These are phyloP conservation scores for Termitomyces sp. DNA, from an alignment of 1,284 basidiomycete species.

Conservation along the genomic window DNA sequence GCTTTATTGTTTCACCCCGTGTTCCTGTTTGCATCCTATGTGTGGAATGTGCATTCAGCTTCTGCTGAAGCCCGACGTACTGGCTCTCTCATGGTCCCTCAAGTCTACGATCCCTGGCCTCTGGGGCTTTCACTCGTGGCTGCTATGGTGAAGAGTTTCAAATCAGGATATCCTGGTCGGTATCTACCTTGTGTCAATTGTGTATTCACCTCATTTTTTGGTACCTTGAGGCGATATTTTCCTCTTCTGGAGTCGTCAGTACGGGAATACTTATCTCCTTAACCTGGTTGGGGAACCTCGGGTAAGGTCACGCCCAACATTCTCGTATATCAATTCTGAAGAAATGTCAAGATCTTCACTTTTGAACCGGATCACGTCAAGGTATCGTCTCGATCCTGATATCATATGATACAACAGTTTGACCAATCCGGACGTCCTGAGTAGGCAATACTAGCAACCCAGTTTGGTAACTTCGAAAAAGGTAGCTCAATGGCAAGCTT, in stretches of 20 bases:
- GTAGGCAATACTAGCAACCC: conserved; percentile 16
- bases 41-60: conserved; percentile 18
- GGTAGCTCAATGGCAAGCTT: not conserved
- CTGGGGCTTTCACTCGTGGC: conserved; percentile 21
- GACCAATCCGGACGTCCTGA: not conserved
- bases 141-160: conserved; percentile 21
- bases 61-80: conserved; percentile 21
- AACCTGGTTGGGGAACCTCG: conserved; percentile 12
- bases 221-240: conserved; percentile 8
- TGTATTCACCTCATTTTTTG: not conserved
- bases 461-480: conserved; percentile 16
- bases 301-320: not conserved
- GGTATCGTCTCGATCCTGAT: not conserved
- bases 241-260: conserved; percentile 9
- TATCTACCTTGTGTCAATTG: not conserved
- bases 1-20: conserved; percentile 17
- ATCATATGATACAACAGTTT: not conserved
- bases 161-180: conserved; percentile 28
- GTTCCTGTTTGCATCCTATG: conserved; percentile 18
- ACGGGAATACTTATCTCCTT: conserved; percentile 14
- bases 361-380: conserved; percentile 15
- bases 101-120: conserved; percentile 22
- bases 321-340: not conserved
- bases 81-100: conserved; percentile 28
- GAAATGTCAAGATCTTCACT: conserved; percentile 10